phyloP scores from a whole-genome alignment of 345 rosid genomes.

The Garcia nutans region DNA sequence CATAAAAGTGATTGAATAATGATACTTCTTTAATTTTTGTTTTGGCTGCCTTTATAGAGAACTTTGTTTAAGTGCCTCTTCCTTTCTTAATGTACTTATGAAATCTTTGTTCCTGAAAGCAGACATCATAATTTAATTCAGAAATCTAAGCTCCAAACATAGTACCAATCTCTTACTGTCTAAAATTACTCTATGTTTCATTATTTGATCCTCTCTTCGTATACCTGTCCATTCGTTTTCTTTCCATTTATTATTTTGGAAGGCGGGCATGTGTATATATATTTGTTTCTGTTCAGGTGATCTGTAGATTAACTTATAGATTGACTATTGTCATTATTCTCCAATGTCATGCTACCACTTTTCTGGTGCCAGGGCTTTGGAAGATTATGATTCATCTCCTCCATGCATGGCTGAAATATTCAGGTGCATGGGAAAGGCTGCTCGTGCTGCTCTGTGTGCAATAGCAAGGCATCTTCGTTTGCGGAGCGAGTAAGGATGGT shows the following conservation, averaged over 20 bases:
- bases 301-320: no score
- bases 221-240: background rate
- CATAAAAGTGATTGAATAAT: background rate
- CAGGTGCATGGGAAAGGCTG: slow-evolving; percentile 92
- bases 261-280: background rate
- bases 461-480: slow-evolving; percentile 91
- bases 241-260: background rate
- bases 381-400: slow-evolving; percentile 90
- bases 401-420: slow-evolving; percentile 94
- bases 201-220: background rate
- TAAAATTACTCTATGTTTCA: background rate
- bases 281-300: background rate
- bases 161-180: background rate
- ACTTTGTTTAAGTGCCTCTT: background rate
- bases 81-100: background rate
- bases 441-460: slow-evolving; percentile 82
- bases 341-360: background rate
- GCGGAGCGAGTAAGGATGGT: slow-evolving; percentile 85
- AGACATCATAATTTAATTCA: background rate
- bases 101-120: background rate
- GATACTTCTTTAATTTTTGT: background rate
- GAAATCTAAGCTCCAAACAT: background rate
- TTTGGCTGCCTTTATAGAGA: background rate
- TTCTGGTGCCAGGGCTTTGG: slow-evolving; percentile 57
- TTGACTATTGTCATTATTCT: background rate